Percentiles rank a stretch among this genome's conserved stretches.
Conservation (phyloP, 805 yeast genomes). For the Metschnikowia picachoensis region DNA sequence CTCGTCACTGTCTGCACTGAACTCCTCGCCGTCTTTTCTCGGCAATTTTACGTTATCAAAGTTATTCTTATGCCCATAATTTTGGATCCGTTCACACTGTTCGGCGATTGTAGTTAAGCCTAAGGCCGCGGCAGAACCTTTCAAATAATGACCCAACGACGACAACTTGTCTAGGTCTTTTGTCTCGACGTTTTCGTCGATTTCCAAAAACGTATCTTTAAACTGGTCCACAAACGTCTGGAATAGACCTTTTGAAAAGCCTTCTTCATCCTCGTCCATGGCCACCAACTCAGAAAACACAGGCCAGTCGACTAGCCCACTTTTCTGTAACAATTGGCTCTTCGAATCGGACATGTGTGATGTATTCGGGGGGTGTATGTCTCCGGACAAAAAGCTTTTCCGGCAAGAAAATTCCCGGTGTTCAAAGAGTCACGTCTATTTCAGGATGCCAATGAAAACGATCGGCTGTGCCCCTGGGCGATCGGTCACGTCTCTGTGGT, state of each 20-base stretch:
- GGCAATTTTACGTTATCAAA: conserved; percentile 32
- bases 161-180: conserved; percentile 58
- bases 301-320: conserved; percentile 81
- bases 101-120: conserved; percentile 79
- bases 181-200: conserved; percentile 51
- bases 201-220: conserved; percentile 67
- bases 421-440: too few species aligned
- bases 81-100: conserved; percentile 92
- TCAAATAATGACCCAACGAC: conserved; percentile 83
- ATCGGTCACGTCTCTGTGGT: too few species aligned
- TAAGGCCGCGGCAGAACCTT: conserved; percentile 93
- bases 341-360: conserved; percentile 12
- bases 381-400: not conserved
- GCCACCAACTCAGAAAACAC: conserved; percentile 83
- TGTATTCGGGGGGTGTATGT: not conserved
- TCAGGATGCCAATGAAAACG: too few species aligned
- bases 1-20: conserved; percentile 22
- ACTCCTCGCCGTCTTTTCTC: conserved; percentile 14
- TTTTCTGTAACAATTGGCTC: conserved; percentile 33
- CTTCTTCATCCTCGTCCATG: conserved; percentile 97
- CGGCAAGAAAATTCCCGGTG: not conserved
- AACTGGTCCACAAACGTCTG: conserved; percentile 90
- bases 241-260: conserved; percentile 74
- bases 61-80: conserved; percentile 61
- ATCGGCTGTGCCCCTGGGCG: too few species aligned